Conservation (phyloP, 495 filamentous ascomycete species). For the Corynascus novoguineensis region DNA sequence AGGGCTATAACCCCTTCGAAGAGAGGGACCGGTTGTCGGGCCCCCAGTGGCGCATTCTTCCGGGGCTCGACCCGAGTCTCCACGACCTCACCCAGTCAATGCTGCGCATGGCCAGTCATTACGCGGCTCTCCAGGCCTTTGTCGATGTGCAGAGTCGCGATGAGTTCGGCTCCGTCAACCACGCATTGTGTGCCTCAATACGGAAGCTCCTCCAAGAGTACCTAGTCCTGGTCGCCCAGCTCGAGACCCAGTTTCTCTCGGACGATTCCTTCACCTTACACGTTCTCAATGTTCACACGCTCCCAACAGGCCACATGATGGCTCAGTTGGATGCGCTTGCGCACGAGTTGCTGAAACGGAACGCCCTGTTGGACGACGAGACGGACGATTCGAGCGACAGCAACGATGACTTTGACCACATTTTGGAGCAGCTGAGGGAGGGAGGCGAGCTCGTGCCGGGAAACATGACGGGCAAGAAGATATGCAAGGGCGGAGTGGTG, state of each 20-base stretch:
- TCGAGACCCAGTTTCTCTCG: slow-evolving; percentile 86
- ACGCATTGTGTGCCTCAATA: slow-evolving; percentile 89
- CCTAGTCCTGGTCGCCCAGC: slow-evolving; percentile 81
- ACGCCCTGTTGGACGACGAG: slow-evolving; percentile 82
- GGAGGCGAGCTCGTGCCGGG: slow-evolving; percentile 72
- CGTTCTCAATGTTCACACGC: slow-evolving; percentile 82
- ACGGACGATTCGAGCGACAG: slow-evolving; percentile 77
- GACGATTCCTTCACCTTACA: slow-evolving; percentile 85
- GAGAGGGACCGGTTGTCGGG: slow-evolving; percentile 84
- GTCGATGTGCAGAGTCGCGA: slow-evolving; percentile 89
- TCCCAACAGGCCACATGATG: slow-evolving; percentile 84
- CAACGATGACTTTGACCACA: slow-evolving; percentile 61
- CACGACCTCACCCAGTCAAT: slow-evolving; percentile 81
- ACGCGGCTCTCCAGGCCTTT: slow-evolving; percentile 83
- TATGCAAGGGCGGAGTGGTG: slow-evolving; percentile 91
- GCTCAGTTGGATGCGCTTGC: slow-evolving; percentile 80
- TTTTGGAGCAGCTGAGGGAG: slow-evolving; percentile 82
- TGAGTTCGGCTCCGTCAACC: slow-evolving; percentile 93
- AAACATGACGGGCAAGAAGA: slow-evolving; percentile 77
- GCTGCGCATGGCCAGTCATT: slow-evolving; percentile 93
- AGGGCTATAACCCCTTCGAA: slow-evolving; percentile 70
- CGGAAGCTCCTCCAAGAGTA: slow-evolving; percentile 90
- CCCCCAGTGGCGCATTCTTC: slow-evolving; percentile 69
- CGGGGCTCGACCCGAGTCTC: slow-evolving; percentile 84
- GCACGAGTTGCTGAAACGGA: slow-evolving; percentile 79